phyloP scores from a whole-genome alignment of 345 rosid genomes.

The Kernera saxatilis region DNA sequence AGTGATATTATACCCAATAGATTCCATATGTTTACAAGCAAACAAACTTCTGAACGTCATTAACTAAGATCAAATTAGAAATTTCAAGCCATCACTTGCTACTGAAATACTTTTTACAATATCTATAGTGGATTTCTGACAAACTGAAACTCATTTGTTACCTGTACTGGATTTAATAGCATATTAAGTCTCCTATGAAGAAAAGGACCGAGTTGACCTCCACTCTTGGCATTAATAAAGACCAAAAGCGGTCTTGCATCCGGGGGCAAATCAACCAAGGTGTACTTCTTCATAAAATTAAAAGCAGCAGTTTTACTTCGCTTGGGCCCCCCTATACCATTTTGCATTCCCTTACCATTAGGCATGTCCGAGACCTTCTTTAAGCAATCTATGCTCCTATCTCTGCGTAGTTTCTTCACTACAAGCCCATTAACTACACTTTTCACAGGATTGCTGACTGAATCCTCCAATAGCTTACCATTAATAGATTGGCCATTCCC shows the following conservation, averaged over 20 bases:
- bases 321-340: conserved; percentile 32
- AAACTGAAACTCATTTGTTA: conserved; percentile 16
- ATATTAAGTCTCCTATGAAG: conserved; percentile 67
- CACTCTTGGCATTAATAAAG: conserved; percentile 76
- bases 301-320: conserved; percentile 26
- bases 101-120: background rate
- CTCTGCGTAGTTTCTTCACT: conserved; percentile 43
- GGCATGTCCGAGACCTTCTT: conserved; percentile 26
- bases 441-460: conserved; percentile 32
- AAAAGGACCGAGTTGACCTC: conserved; percentile 70
- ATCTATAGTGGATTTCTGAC: background rate
- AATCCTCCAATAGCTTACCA: conserved; percentile 38
- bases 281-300: conserved; percentile 34
- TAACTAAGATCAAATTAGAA: background rate
- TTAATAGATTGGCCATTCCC: conserved; percentile 30
- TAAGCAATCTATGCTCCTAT: conserved; percentile 37
- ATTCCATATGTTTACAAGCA: background rate
- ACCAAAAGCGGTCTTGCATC: conserved; percentile 74
- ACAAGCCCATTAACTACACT: conserved; percentile 36
- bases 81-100: background rate
- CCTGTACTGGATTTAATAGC: conserved; percentile 82
- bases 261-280: conserved; percentile 48
- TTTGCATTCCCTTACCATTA: conserved; percentile 25
- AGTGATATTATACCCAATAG: background rate
- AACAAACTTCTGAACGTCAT: background rate